Conservation (phyloP, 1,284 basidiomycete species). For the Coniferiporia weirii region DNA sequence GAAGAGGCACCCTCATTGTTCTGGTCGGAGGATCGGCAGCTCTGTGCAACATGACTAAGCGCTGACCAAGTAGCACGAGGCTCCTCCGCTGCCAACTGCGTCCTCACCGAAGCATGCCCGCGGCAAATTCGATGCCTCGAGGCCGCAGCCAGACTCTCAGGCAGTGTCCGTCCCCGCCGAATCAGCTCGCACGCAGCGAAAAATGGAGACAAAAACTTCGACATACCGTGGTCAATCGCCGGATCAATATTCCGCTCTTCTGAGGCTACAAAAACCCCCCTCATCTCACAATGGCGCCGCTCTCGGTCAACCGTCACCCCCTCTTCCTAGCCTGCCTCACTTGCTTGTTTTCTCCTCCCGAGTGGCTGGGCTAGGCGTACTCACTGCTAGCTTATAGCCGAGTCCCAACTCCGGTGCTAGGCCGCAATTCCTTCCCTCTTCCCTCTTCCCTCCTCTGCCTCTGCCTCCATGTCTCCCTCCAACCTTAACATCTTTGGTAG, state of each 20-base stretch:
- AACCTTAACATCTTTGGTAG: conserved; percentile 6
- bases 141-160: conserved; percentile 11
- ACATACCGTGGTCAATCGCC: no score
- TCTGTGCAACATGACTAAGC: no score
- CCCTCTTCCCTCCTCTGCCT: neutral
- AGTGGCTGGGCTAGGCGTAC: no score
- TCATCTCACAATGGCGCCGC: no score
- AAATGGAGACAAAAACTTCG: no score
- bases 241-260: no score
- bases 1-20: no score
- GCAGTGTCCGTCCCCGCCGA: neutral
- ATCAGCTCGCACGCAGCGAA: no score
- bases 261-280: no score
- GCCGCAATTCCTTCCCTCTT: neutral
- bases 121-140: conserved; percentile 9
- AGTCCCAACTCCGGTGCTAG: neutral
- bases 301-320: neutral
- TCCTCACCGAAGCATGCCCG: neutral
- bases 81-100: neutral
- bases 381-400: no score
- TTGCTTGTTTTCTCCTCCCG: no score
- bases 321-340: neutral
- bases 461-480: conserved; percentile 1
- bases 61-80: conserved; percentile 11
- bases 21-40: no score